These are phyloP conservation scores for Bothia castanella DNA, from an alignment of 1,284 basidiomycete species.

Conservation along the genomic window DNA sequence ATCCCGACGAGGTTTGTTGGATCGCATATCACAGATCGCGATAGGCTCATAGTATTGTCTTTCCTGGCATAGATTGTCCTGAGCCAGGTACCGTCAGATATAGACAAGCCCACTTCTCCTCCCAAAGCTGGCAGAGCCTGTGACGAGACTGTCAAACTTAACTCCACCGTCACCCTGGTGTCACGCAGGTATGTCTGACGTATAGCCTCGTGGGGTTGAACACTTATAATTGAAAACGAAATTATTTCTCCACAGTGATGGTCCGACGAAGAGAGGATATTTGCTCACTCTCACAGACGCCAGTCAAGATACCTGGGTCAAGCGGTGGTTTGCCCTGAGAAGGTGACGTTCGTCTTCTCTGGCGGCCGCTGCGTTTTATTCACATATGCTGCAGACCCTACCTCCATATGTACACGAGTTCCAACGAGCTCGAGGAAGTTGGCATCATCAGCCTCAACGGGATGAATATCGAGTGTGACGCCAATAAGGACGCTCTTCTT, in stretches of 20 bases:
- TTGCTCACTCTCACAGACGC: constrained; percentile 79
- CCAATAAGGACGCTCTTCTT: constrained; percentile 81
- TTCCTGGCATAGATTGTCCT: constrained; percentile 58
- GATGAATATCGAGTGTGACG: constrained; percentile 83
- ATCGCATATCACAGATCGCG: neutral
- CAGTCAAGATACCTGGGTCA: constrained; percentile 75
- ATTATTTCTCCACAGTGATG: constrained; percentile 51
- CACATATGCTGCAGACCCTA: constrained; percentile 62
- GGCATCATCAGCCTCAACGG: constrained; percentile 81
- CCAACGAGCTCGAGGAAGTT: constrained; percentile 79
- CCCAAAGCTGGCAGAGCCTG: constrained; percentile 31
- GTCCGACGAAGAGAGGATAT: constrained; percentile 80
- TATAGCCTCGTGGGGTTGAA: constrained; percentile 4
- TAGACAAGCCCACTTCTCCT: constrained; percentile 37
- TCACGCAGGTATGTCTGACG: constrained; percentile 56
- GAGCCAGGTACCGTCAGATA: constrained; percentile 62
- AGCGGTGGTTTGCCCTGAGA: constrained; percentile 84
- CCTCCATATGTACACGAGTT: constrained; percentile 80
- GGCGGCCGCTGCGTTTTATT: neutral
- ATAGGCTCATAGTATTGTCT: constrained; percentile 1
- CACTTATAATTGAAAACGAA: neutral
- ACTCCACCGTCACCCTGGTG: constrained; percentile 68
- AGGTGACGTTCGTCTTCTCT: constrained; percentile 48
- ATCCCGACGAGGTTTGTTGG: constrained; percentile 62
- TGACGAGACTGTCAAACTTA: constrained; percentile 59